Conservation (phyloP, 495 filamentous ascomycete species). For the Aspergillus leporis region DNA sequence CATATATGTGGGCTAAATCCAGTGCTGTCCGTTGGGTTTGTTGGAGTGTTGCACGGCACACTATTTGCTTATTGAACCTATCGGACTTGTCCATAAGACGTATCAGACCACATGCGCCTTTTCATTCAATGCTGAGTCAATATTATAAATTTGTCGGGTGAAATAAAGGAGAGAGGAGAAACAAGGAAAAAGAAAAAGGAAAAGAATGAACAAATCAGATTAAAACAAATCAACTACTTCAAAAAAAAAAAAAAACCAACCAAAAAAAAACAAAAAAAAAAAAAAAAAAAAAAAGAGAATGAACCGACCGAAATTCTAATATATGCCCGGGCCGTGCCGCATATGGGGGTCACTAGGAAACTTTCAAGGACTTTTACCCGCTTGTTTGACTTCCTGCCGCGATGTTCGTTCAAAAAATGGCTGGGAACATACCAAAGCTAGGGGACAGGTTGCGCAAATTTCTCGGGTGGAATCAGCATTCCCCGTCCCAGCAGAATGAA, state of each 20-base stretch:
- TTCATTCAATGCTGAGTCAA: background rate
- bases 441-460: background rate
- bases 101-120: background rate
- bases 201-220: background rate
- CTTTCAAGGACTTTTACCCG: background rate
- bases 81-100: background rate
- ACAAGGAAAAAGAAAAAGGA: background rate
- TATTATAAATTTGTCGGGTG: background rate
- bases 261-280: background rate
- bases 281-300: background rate
- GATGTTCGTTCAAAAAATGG: background rate
- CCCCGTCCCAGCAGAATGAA: background rate
- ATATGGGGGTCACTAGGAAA: too few species aligned
- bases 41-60: background rate
- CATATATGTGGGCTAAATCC: background rate
- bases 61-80: background rate
- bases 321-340: background rate
- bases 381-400: background rate
- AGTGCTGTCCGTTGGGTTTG: background rate
- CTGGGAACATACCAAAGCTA: slow-evolving; percentile 1
- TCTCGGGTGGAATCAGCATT: background rate
- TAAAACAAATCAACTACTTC: too few species aligned
- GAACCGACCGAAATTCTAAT: background rate
- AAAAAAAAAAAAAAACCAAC: background rate
- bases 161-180: background rate